phyloP scores from a whole-genome alignment of 441 rosid species.

The Flueggea neowawraea region DNA sequence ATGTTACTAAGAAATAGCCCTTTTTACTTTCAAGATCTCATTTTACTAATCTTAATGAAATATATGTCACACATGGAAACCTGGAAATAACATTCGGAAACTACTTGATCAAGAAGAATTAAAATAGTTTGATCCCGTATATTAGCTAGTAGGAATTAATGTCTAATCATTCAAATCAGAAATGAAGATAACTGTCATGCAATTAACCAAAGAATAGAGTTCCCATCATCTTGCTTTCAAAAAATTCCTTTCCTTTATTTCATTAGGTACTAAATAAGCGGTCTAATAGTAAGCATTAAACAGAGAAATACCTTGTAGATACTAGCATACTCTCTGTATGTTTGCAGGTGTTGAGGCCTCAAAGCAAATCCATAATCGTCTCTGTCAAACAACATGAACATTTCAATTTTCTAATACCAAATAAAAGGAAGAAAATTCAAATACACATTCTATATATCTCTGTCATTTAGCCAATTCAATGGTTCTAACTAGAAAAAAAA shows the following conservation, averaged over 20 bases:
- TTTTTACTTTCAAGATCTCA: slow-evolving; percentile 6
- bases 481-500: too few relatives aligned
- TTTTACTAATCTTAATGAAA: slow-evolving; percentile 8
- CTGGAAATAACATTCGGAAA: background rate
- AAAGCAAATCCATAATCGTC: slow-evolving; percentile 97
- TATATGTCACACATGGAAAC: background rate
- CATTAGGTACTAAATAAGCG: too few relatives aligned
- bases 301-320: slow-evolving; percentile 72
- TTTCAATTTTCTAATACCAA: background rate
- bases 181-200: too few relatives aligned
- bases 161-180: background rate
- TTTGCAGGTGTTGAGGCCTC: slow-evolving; percentile 95
- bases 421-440: too few relatives aligned
- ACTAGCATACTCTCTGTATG: slow-evolving; percentile 79
- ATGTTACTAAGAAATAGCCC: slow-evolving; percentile 8
- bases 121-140: background rate
- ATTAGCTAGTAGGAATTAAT: too few relatives aligned
- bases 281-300: too few relatives aligned
- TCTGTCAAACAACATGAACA: slow-evolving; percentile 37
- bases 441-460: background rate
- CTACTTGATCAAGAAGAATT: background rate
- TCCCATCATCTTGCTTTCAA: too few relatives aligned
- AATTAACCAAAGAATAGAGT: too few relatives aligned
- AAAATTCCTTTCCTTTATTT: too few relatives aligned
- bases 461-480: background rate